phyloP scores from a whole-genome alignment of 176 grass and related monocot species.

The Aegilops sharonensis region DNA sequence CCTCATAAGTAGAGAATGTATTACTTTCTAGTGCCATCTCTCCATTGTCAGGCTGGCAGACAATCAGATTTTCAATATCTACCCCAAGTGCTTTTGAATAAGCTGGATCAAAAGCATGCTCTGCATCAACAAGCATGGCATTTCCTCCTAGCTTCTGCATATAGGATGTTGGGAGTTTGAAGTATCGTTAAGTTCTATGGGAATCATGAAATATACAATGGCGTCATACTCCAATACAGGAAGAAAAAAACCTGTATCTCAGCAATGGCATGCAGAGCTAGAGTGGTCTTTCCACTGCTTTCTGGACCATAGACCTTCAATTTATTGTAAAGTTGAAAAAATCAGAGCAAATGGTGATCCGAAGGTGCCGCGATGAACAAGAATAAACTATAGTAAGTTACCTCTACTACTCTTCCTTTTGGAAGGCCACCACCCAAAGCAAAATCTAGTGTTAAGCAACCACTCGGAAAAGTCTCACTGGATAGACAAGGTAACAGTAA shows the following conservation, averaged over 20 bases:
- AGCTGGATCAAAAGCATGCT: conserved; percentile 96
- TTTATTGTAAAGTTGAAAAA: background rate
- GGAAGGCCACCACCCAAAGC: conserved; percentile 89
- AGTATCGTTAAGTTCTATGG: background rate
- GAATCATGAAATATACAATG: background rate
- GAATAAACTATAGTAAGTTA: conserved; percentile 38
- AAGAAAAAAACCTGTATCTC: conserved; percentile 76
- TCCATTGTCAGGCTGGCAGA: conserved; percentile 96
- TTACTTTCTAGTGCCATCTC: conserved; percentile 99
- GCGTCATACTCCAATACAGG: conserved; percentile 1
- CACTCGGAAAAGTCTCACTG: conserved; percentile 97
- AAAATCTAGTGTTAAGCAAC: conserved; percentile 97
- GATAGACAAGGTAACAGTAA: conserved; percentile 18
- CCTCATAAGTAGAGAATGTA: conserved; percentile 6
- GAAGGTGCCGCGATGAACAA: conserved; percentile 16
- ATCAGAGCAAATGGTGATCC: background rate
- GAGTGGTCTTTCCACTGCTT: conserved; percentile 95
- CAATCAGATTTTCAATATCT: conserved; percentile 98
- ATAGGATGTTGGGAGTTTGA: background rate
- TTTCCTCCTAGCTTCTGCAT: conserved; percentile 95
- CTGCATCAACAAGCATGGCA: conserved; percentile 98
- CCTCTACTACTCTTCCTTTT: conserved; percentile 98
- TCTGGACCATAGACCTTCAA: conserved; percentile 91
- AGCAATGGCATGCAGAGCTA: conserved; percentile 97
- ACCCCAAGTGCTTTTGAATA: conserved; percentile 94